Percentiles rank a stretch among this genome's conserved stretches.
Conservation (phyloP, 495 filamentous ascomycete species). For the Penicillium cataractarum region DNA sequence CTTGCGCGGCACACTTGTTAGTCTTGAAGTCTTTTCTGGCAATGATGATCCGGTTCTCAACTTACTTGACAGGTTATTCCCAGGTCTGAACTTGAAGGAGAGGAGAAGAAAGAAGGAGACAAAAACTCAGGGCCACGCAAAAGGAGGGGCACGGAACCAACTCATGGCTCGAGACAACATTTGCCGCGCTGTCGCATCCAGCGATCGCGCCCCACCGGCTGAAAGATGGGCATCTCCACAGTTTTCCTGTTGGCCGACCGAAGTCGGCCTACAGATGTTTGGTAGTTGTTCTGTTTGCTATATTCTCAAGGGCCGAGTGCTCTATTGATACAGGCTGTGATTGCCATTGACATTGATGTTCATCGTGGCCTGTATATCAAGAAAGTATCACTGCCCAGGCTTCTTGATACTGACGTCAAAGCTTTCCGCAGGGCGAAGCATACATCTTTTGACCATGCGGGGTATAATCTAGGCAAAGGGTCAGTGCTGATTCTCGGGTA, state of each 20-base stretch:
- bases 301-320: too few species aligned
- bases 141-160: constrained; percentile 30
- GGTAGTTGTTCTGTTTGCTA: not conserved
- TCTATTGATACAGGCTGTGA: too few species aligned
- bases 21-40: not conserved
- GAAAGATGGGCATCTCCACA: constrained; percentile 25
- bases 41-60: not conserved
- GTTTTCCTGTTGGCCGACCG: constrained; percentile 12
- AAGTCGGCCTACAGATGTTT: not conserved
- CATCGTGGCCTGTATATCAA: not conserved
- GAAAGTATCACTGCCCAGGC: not conserved
- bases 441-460: not conserved
- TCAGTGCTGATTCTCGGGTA: not conserved
- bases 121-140: not conserved
- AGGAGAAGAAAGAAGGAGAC: not conserved
- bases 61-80: not conserved
- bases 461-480: not conserved
- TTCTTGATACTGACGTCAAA: not conserved
- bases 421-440: not conserved
- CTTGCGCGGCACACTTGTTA: not conserved
- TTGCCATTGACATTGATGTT: not conserved
- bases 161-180: constrained; percentile 8
- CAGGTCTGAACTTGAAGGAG: not conserved
- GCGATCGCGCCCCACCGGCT: constrained; percentile 12
- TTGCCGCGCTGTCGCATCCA: constrained; percentile 8